Conservation (phyloP, 257 asterid species). For the Penstemon davidsonii region DNA sequence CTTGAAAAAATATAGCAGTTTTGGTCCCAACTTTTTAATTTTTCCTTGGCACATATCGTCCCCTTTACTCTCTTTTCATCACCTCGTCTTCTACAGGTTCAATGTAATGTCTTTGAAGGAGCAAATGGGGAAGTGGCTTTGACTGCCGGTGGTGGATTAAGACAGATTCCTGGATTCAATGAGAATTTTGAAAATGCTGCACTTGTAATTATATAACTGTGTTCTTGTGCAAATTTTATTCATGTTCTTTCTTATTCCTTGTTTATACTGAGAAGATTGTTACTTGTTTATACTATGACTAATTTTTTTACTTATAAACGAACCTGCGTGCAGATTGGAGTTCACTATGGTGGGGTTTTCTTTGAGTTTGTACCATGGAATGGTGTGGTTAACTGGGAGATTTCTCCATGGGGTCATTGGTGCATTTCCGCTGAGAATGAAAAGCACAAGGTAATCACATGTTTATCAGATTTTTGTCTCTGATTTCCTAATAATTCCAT, state of each 20-base stretch:
- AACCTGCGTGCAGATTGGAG: conserved; percentile 63
- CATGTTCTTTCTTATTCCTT: neutral
- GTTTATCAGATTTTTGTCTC: neutral
- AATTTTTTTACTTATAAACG: conserved; percentile 18
- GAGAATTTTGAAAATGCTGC: conserved; percentile 86
- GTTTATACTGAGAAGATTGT: neutral
- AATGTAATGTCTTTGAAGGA: conserved; percentile 92
- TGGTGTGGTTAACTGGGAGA: conserved; percentile 87
- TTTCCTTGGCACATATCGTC: neutral
- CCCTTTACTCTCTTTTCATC: neutral
- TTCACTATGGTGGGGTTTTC: conserved; percentile 77
- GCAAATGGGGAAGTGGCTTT: conserved; percentile 83
- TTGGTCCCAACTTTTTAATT: neutral
- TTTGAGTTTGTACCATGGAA: conserved; percentile 94
- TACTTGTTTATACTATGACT: neutral
- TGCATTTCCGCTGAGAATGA: conserved; percentile 73
- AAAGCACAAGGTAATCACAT: conserved; percentile 52
- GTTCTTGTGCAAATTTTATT: neutral
- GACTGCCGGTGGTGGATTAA: conserved; percentile 90
- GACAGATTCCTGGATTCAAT: conserved; percentile 77
- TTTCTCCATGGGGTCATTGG: conserved; percentile 90
- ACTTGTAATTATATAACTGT: conserved; percentile 51
- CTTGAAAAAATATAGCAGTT: too few relatives aligned
- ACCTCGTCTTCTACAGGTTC: conserved; percentile 50
- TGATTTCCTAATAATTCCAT: neutral